These are phyloP conservation scores for Taiwanofungus camphoratus DNA, from an alignment of 1,284 basidiomycete species.

Conservation along the genomic window DNA sequence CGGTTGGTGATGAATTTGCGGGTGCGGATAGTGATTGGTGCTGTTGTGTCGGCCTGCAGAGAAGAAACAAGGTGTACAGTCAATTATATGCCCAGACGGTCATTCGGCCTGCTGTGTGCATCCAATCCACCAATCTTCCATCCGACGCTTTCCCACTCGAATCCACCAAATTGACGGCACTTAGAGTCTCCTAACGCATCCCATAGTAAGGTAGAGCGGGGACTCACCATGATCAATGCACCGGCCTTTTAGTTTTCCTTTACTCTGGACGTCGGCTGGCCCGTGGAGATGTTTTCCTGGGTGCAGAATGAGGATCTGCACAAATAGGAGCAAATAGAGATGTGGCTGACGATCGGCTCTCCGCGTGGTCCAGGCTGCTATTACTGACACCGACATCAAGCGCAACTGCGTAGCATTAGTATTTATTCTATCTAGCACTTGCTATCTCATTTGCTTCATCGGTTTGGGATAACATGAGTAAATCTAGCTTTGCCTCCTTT, in stretches of 20 bases:
- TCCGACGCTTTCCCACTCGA: conserved; percentile 27
- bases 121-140: conserved; percentile 26
- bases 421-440: conserved; percentile 5
- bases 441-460: conserved; percentile 1
- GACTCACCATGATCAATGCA: conserved; percentile 30
- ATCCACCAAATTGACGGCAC: conserved; percentile 13
- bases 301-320: conserved; percentile 12
- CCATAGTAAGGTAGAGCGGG: conserved; percentile 17
- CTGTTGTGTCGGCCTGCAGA: conserved; percentile 70
- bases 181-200: conserved; percentile 12
- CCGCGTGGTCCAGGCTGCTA: not conserved
- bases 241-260: conserved; percentile 26
- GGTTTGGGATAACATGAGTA: conserved; percentile 18
- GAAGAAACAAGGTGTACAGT: conserved; percentile 6
- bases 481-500: conserved; percentile 35
- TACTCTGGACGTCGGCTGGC: conserved; percentile 27
- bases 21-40: conserved; percentile 95
- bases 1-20: conserved; percentile 99
- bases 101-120: conserved; percentile 23
- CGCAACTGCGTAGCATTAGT: not conserved
- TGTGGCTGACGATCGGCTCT: conserved; percentile 6
- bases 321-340: conserved; percentile 10
- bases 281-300: conserved; percentile 17
- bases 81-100: too few species aligned
- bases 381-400: conserved; percentile 8